Evolutionary conservation across 352 stramenopile genomes (phyloP).

Genomic region (Aphanomyces euteiches): DNA sequence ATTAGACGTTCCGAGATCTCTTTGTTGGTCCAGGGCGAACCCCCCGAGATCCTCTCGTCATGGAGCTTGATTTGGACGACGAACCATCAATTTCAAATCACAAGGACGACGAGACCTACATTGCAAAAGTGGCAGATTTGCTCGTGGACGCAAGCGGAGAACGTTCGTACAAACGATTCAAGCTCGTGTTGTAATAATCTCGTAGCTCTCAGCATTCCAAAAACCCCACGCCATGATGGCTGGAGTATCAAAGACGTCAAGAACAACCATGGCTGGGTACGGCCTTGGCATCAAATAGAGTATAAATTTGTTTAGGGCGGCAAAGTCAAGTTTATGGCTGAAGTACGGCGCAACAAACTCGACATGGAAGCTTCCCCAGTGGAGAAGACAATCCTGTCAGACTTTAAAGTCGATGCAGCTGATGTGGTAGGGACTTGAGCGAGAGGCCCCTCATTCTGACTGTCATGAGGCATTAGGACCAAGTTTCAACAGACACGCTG

Average conservation of each 20-base stretch:
- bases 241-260: constrained; percentile 30
- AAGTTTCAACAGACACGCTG: constrained; percentile 18
- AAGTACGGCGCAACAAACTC: neutral
- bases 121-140: neutral
- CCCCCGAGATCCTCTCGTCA: neutral
- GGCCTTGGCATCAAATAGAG: neutral
- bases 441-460: neutral
- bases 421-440: neutral
- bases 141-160: neutral
- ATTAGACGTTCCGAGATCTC: constrained; percentile 4
- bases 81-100: neutral
- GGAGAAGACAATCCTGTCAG: neutral
- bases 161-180: neutral
- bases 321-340: constrained; percentile 27
- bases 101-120: constrained; percentile 5
- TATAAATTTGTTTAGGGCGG: constrained; percentile 1
- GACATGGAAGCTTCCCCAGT: neutral
- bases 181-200: neutral
- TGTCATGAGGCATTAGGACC: constrained; percentile 8
- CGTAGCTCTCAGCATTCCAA: constrained; percentile 3
- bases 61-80: neutral
- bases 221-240: constrained; percentile 7
- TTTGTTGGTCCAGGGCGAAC: constrained; percentile 6
- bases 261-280: constrained; percentile 30
- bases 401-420: constrained; percentile 18